A percentile compares a stretch with the other conserved stretches of the same genome.
Conservation (phyloP, 2,329 filamentous ascomycete species). For the Apiospora aurea region DNA sequence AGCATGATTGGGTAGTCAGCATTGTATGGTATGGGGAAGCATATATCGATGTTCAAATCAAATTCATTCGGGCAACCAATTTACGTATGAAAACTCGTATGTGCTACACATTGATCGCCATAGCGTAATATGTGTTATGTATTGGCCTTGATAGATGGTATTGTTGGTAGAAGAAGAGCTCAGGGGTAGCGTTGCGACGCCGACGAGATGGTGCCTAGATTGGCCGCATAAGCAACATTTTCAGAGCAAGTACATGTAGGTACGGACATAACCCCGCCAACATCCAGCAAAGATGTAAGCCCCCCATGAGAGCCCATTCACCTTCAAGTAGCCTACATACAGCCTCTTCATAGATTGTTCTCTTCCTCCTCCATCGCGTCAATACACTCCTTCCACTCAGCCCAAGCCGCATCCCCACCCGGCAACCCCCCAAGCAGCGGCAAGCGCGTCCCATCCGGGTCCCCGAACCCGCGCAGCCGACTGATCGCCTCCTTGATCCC, state of each 20-base stretch:
- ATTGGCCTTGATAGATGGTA: not conserved
- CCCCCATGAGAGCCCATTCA: no score
- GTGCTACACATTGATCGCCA: no score
- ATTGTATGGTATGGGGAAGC: not conserved
- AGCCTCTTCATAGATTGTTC: slow-evolving; percentile 30
- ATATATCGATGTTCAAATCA: not conserved
- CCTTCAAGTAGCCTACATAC: no score
- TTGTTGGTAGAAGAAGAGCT: not conserved
- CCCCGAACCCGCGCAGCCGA: slow-evolving; percentile 65
- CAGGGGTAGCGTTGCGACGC: not conserved
- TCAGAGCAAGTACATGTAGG: no score
- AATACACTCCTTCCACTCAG: slow-evolving; percentile 55
- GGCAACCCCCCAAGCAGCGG: slow-evolving; percentile 65
- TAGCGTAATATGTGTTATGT: no score
- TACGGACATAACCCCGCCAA: not conserved
- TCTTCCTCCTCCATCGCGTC: slow-evolving; percentile 53
- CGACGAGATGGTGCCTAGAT: not conserved
- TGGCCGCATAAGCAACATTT: not conserved
- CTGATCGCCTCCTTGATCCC: slow-evolving; percentile 71
- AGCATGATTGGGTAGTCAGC: not conserved
- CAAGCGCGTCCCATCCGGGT: slow-evolving; percentile 64
- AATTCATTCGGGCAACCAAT: not conserved
- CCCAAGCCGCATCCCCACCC: slow-evolving; percentile 64
- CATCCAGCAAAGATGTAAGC: not conserved
- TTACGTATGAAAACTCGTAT: not conserved